These are phyloP conservation scores for Corynespora cassiicola DNA, from an alignment of 2,329 filamentous ascomycete species.

Conservation along the genomic window DNA sequence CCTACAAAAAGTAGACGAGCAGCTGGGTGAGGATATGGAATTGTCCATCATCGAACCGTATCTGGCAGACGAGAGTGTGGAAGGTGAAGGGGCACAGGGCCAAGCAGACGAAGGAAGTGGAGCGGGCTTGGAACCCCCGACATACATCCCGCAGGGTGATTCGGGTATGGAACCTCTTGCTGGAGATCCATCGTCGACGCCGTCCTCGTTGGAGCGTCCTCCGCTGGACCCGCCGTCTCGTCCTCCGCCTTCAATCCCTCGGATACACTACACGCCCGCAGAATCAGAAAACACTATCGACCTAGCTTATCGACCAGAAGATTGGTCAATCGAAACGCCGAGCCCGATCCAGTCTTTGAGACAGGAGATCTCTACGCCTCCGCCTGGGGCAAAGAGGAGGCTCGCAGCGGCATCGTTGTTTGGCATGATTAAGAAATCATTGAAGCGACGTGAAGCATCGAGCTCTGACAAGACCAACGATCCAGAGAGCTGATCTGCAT, in stretches of 20 bases:
- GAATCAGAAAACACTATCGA: slow-evolving; percentile 28
- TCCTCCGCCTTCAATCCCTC: slow-evolving; percentile 23
- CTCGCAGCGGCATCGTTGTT: slow-evolving; percentile 25
- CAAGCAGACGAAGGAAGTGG: not conserved
- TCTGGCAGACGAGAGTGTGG: not conserved
- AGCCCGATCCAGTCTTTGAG: slow-evolving; percentile 32
- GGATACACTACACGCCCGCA: slow-evolving; percentile 17
- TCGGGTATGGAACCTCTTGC: too few relatives aligned
- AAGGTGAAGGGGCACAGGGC: not conserved
- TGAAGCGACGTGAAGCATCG: slow-evolving; percentile 27
- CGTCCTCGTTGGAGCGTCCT: slow-evolving; percentile 26
- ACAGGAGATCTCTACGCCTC: slow-evolving; percentile 28
- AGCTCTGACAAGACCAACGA: slow-evolving; percentile 10
- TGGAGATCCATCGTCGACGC: too few relatives aligned
- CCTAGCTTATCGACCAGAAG: slow-evolving; percentile 29
- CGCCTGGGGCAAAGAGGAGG: slow-evolving; percentile 16
- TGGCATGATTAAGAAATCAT: slow-evolving; percentile 25
- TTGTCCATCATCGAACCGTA: slow-evolving; percentile 36
- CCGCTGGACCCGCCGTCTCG: slow-evolving; percentile 15
- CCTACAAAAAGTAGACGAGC: slow-evolving; percentile 14
- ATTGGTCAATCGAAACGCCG: slow-evolving; percentile 34
- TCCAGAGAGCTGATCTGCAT: slow-evolving; percentile 4
- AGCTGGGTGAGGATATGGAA: slow-evolving; percentile 23
- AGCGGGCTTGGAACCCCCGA: too few relatives aligned
- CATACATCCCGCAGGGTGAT: too few relatives aligned